Percentiles rank a stretch among this genome's conserved stretches.
Conservation (phyloP, 1,139 yeast genomes). For the Yamadazyma spencermartinsiae region DNA sequence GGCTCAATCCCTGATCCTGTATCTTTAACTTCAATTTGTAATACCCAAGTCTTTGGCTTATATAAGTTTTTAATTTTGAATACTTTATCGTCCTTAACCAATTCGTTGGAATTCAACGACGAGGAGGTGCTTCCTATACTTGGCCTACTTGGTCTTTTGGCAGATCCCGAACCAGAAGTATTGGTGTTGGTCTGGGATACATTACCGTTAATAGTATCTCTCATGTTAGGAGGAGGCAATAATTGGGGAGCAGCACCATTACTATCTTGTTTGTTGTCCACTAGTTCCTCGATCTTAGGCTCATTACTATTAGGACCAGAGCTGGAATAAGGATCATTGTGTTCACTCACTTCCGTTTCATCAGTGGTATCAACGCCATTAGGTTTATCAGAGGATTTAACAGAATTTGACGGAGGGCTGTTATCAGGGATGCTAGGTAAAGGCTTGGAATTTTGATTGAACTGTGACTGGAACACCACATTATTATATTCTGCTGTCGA, state of each 20-base stretch:
- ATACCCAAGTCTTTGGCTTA: conserved; percentile 53
- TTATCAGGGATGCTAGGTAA: conserved; percentile 26
- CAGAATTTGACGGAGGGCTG: conserved; percentile 3
- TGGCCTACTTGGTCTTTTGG: conserved; percentile 16
- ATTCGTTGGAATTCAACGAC: conserved; percentile 19
- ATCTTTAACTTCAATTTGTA: conserved; percentile 78
- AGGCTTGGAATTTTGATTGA: conserved; percentile 24
- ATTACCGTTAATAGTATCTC: conserved; percentile 8
- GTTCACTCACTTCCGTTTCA: background rate
- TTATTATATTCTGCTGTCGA: conserved; percentile 59
- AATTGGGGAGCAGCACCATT: conserved; percentile 7
- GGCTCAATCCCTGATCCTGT: conserved; percentile 93
- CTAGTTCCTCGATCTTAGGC: background rate
- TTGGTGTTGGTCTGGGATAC: conserved; percentile 1
- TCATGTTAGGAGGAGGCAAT: conserved; percentile 18
- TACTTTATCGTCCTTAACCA: conserved; percentile 35
- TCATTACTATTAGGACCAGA: background rate
- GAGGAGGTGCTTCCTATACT: conserved; percentile 15
- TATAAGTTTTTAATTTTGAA: conserved; percentile 38
- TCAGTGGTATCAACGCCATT: background rate
- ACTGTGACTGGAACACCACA: conserved; percentile 53
- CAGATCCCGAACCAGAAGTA: conserved; percentile 7
- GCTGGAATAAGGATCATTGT: background rate
- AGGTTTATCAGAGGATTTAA: background rate
- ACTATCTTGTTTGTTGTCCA: background rate